phyloP scores from a whole-genome alignment of 495 filamentous ascomycete genomes.

The Hypoxylon intermedium region DNA sequence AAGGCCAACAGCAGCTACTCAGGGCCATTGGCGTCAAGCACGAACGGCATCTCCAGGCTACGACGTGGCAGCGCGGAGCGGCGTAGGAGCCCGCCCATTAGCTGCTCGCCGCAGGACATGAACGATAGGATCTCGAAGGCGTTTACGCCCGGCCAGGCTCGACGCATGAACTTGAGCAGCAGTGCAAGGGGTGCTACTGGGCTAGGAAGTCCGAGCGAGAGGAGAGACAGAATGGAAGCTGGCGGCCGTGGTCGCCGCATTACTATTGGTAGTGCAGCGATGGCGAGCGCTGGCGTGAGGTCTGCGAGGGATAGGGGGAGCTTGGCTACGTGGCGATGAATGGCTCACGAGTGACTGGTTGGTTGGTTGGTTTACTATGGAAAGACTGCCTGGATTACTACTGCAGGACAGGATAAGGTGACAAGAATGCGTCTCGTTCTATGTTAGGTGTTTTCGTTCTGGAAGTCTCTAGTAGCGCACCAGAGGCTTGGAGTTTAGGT shows the following conservation, averaged over 20 bases:
- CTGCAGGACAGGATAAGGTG: too few species aligned
- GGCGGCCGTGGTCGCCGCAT: slow-evolving; percentile 34
- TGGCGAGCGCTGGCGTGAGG: slow-evolving; percentile 13
- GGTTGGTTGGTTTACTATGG: too few species aligned
- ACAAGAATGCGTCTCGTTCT: too few species aligned
- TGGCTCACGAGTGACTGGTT: too few species aligned
- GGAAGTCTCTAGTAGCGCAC: too few species aligned
- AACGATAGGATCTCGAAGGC: slow-evolving; percentile 13
- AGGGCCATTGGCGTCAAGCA: slow-evolving; percentile 46
- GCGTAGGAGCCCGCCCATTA: slow-evolving; percentile 53
- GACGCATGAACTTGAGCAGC: slow-evolving; percentile 53
- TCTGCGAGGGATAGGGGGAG: slow-evolving; percentile 10
- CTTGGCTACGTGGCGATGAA: slow-evolving; percentile 40
- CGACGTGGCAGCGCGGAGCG: slow-evolving; percentile 50
- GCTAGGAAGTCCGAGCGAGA: slow-evolving; percentile 36
- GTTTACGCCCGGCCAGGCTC: slow-evolving; percentile 53
- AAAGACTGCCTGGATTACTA: too few species aligned
- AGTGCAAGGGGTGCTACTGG: slow-evolving; percentile 40
- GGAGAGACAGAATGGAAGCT: slow-evolving; percentile 1
- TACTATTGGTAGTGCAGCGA: slow-evolving; percentile 43
- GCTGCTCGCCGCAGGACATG: slow-evolving; percentile 51
- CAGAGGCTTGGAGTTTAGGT: too few species aligned
- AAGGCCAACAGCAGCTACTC: slow-evolving; percentile 43
- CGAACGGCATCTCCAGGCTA: slow-evolving; percentile 55
- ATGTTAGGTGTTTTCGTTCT: too few species aligned